Base-by-base conservation (phyloP, 345 rosid species). In the Camelina neglecta region DNA sequence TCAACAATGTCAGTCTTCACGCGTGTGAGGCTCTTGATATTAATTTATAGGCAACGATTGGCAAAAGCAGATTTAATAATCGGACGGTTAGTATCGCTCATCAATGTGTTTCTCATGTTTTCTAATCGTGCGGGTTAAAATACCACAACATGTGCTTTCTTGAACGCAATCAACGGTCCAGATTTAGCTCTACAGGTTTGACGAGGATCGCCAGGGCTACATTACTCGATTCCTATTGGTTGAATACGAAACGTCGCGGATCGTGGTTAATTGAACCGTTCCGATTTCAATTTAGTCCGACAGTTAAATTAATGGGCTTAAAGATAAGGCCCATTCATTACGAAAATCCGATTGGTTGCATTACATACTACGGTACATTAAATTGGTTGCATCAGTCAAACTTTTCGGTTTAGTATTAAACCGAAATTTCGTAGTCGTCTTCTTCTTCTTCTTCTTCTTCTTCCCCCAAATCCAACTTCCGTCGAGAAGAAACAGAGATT, bases 41-140 rank as follows among this genome's bases (percentile, higher is more conserved):
- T 18, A 0, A 49, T 71, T 65, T 77, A 77, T 77, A 77, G 72
- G 72, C 72, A 71, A 58, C 72, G 72, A 77, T 63, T 63, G 18
- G 33, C 5, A 23, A 7, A 7, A 12, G 3, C 47, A 16, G 31
- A 49, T 26, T 29, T 5, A 57, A 57, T 13, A 26, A 77, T 77
- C 76, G 48, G 62, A 77, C 72, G 80, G 80, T 41, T 77, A 23
- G 7, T 47, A 65, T 57, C 41, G 60, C 56, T 71, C 51, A n/a
- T 4, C 47, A 26, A 58, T 77, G 80, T 77, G 80, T 71, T 76
- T 69, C 75, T 76, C 75, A 24, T 62, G 68, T 54, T 71, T 38
- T 68, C n/a, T 26, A 71, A 77, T 77, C 80, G 20, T 64, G 58
- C 76, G 67, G 49, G 21, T 2, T 38, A 18, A 2, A 77, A 20